A percentile compares a stretch with the other conserved stretches of the same genome.
Conservation (phyloP, 2,329 filamentous ascomycete species). For the Aschersonia sp. region DNA sequence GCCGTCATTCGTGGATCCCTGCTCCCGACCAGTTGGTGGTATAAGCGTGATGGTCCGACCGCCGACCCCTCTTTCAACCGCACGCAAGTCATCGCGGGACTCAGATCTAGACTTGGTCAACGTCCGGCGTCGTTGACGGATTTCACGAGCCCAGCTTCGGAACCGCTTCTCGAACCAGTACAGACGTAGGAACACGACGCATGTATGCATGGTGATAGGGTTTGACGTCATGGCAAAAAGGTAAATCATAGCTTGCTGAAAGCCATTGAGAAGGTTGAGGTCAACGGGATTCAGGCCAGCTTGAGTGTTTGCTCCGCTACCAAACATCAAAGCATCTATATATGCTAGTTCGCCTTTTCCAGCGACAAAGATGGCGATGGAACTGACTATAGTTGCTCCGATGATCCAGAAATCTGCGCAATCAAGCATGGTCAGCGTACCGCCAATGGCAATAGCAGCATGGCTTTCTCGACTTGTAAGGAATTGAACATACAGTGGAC, state of each 20-base stretch:
- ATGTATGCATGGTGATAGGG: slow-evolving; percentile 71
- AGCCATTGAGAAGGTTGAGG: slow-evolving; percentile 52
- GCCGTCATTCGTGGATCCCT: slow-evolving; percentile 47
- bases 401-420: slow-evolving; percentile 66
- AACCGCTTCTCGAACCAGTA: slow-evolving; percentile 99
- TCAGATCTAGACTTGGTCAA: slow-evolving; percentile 47
- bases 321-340: slow-evolving; percentile 80
- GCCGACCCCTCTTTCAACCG: slow-evolving; percentile 49
- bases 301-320: slow-evolving; percentile 77
- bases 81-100: slow-evolving; percentile 24
- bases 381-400: slow-evolving; percentile 55
- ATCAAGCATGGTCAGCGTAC: background rate
- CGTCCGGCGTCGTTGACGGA: slow-evolving; percentile 49
- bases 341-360: slow-evolving; percentile 50
- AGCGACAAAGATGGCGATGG: slow-evolving; percentile 58
- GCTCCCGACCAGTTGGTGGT: slow-evolving; percentile 36
- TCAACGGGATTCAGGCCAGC: slow-evolving; percentile 79
- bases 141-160: slow-evolving; percentile 65
- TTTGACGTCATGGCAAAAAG: slow-evolving; percentile 60
- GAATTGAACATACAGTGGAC: slow-evolving; percentile 49
- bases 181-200: slow-evolving; percentile 79
- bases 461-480: background rate
- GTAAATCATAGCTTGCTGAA: slow-evolving; percentile 62
- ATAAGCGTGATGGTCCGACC: slow-evolving; percentile 53
- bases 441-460: too few relatives aligned